phyloP scores from a whole-genome alignment of 345 rosid genomes.

The Gossypium sturtianum region DNA sequence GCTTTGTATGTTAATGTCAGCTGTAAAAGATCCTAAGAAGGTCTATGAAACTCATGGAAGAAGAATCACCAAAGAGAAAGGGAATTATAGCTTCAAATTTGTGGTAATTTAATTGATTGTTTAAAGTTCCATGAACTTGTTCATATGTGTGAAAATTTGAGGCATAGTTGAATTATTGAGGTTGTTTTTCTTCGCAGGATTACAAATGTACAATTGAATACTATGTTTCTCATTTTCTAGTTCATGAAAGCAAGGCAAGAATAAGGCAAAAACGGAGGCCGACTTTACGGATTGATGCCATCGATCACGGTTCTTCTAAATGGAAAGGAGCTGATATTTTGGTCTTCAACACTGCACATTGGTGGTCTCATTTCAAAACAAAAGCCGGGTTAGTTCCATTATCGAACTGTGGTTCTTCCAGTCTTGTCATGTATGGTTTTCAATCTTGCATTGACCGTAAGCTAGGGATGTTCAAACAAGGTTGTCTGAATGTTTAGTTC shows the following conservation, averaged over 20 bases:
- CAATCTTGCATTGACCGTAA: background rate
- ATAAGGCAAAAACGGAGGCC: conserved; percentile 62
- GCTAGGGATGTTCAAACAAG: background rate
- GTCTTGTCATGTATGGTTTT: background rate
- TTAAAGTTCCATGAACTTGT: background rate
- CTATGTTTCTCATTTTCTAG: conserved; percentile 74
- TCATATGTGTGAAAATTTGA: too few relatives aligned
- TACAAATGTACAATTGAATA: conserved; percentile 83
- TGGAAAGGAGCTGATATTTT: conserved; percentile 91
- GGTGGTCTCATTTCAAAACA: conserved; percentile 98
- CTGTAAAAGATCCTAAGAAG: conserved; percentile 64
- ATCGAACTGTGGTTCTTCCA: background rate
- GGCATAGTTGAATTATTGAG: background rate
- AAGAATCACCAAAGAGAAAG: conserved; percentile 81
- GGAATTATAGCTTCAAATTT: conserved; percentile 79
- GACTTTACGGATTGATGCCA: conserved; percentile 73
- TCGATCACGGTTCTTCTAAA: conserved; percentile 82
- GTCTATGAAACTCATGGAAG: conserved; percentile 80
- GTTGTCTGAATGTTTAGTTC: background rate
- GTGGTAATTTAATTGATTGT: conserved; percentile 36
- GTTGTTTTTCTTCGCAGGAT: conserved; percentile 46
- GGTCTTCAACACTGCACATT: conserved; percentile 90
- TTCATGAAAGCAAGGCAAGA: conserved; percentile 82
- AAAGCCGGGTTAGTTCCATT: conserved; percentile 72
- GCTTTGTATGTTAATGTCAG: conserved; percentile 76